phyloP scores from a whole-genome alignment of 805 yeast genomes.

The Isabelozyma rhagii region DNA sequence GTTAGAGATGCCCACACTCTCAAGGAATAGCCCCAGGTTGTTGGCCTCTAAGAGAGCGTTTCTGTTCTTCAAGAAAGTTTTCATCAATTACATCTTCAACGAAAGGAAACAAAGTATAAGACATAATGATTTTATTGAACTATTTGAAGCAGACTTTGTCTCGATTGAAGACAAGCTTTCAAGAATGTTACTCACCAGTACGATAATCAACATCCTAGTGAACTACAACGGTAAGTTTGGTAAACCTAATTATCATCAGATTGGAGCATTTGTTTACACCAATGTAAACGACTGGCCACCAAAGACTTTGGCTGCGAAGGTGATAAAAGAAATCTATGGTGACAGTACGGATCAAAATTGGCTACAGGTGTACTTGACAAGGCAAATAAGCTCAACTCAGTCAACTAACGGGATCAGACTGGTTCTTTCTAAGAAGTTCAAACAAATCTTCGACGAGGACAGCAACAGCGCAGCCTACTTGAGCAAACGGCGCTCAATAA shows the following conservation, averaged over 20 bases:
- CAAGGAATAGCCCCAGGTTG: not conserved
- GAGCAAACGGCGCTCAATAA: not conserved
- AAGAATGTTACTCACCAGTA: not conserved
- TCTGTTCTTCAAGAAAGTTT: slow-evolving; percentile 3
- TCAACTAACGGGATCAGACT: not conserved
- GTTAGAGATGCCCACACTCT: slow-evolving; percentile 5
- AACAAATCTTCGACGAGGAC: not conserved
- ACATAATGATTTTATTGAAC: not conserved
- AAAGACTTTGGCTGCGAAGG: not conserved
- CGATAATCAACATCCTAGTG: not conserved
- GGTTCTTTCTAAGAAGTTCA: not conserved
- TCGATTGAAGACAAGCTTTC: not conserved
- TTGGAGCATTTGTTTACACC: not conserved
- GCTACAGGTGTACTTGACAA: not conserved
- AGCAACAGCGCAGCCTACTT: not conserved
- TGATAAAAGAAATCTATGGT: not conserved
- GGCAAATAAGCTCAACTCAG: not conserved
- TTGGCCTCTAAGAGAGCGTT: not conserved
- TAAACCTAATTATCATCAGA: not conserved
- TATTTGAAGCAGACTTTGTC: not conserved
- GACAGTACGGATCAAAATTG: not conserved
- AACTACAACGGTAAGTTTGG: not conserved
- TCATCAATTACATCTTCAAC: slow-evolving; percentile 3
- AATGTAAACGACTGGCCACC: not conserved
- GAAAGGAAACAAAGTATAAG: not conserved